phyloP scores from a whole-genome alignment of 2,329 filamentous ascomycete genomes.

The Eutypella sp. region DNA sequence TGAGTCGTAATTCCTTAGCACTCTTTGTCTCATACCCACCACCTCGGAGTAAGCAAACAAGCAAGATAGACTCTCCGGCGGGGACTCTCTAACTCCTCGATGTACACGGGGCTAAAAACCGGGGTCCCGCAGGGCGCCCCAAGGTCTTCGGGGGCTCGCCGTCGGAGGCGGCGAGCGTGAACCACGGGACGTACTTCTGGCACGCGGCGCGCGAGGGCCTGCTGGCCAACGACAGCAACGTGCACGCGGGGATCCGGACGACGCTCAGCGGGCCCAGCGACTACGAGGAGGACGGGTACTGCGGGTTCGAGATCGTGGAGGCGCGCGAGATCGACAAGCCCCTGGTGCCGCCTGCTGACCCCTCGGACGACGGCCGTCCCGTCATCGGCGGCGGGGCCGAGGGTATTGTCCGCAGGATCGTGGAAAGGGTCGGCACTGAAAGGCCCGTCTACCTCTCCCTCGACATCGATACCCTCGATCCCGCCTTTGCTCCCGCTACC shows the following conservation, averaged over 20 bases:
- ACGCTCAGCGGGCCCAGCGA: constrained; percentile 73
- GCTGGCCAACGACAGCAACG: constrained; percentile 75
- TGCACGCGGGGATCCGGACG: constrained; percentile 82
- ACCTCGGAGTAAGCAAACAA: neutral
- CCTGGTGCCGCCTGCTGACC: neutral
- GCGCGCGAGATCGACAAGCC: constrained; percentile 46
- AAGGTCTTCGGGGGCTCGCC: constrained; percentile 84
- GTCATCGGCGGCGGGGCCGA: neutral
- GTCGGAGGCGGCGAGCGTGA: constrained; percentile 69
- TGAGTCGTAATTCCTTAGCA: constrained; percentile 23
- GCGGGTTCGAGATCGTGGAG: constrained; percentile 78
- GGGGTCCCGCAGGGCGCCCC: constrained; percentile 69
- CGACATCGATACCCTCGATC: constrained; percentile 85
- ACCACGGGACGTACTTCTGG: constrained; percentile 88
- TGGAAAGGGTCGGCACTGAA: constrained; percentile 66
- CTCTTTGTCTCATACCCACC: neutral
- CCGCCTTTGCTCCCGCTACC: constrained; percentile 72
- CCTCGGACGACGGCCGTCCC: neutral
- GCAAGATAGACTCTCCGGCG: too few species aligned
- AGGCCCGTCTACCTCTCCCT: constrained; percentile 77
- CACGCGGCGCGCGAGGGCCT: constrained; percentile 75
- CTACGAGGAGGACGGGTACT: constrained; percentile 82
- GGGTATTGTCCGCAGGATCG: constrained; percentile 69
- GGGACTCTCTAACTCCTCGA: too few species aligned
- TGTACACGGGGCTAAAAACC: too few species aligned